A percentile compares a stretch with the other conserved stretches of the same genome.
phyloP scores from a whole-genome alignment of 2,329 filamentous ascomycete genomes.

The Fusarium odoratissimum region DNA sequence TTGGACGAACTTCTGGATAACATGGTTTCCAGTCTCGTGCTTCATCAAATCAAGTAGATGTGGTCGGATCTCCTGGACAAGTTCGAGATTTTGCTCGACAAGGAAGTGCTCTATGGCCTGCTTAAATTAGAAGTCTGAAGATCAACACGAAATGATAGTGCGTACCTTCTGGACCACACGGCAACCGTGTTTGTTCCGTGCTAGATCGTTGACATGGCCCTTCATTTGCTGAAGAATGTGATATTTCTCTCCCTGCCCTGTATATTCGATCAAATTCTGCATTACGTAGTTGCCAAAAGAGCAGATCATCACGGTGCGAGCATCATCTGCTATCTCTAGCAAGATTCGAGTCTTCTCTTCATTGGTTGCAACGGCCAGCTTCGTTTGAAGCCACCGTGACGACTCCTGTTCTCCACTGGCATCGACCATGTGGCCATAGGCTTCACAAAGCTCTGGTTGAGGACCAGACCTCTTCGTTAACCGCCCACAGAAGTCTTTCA shows the following conservation, averaged over 20 bases:
- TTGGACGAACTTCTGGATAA: slow-evolving; percentile 93
- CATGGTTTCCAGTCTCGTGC: slow-evolving; percentile 94
- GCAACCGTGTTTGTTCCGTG: slow-evolving; percentile 91
- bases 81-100: slow-evolving; percentile 86
- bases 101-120: slow-evolving; percentile 90
- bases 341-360: slow-evolving; percentile 96
- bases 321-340: slow-evolving; percentile 85
- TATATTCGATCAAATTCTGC: slow-evolving; percentile 97
- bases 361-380: slow-evolving; percentile 91
- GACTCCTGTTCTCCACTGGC: slow-evolving; percentile 97
- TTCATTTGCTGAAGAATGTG: slow-evolving; percentile 88
- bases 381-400: slow-evolving; percentile 94
- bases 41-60: slow-evolving; percentile 82
- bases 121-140: slow-evolving; percentile 40
- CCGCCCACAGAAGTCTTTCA: not conserved
- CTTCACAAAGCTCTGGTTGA: slow-evolving; percentile 87
- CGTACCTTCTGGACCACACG: slow-evolving; percentile 92
- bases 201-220: slow-evolving; percentile 82
- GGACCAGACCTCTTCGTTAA: slow-evolving; percentile 71
- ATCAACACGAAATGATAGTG: not conserved
- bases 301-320: slow-evolving; percentile 91
- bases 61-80: slow-evolving; percentile 84
- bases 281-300: slow-evolving; percentile 99
- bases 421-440: slow-evolving; percentile 88
- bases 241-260: slow-evolving; percentile 93